These are phyloP conservation scores for Metroxylon sagu DNA, from an alignment of 176 grass and related monocot genomes.

Conservation along the genomic window DNA sequence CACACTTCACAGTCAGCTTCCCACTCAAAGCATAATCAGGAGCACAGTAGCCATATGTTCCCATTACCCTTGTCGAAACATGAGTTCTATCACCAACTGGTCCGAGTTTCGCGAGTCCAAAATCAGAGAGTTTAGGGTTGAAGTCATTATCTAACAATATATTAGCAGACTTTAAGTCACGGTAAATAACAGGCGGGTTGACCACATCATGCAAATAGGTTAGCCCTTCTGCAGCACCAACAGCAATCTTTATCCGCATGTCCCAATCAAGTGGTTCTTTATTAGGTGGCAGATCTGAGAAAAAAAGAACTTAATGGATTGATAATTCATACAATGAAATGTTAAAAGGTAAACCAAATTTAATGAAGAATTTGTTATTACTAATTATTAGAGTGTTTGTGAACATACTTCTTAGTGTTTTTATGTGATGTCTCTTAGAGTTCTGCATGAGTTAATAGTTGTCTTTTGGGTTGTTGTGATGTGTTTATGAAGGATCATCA, in stretches of 20 bases:
- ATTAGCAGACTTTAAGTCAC: conserved; percentile 88
- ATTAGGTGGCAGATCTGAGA: conserved; percentile 42
- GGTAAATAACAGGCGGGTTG: conserved; percentile 81
- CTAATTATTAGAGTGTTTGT: too few relatives aligned
- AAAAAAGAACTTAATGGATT: too few relatives aligned
- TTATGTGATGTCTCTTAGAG: too few relatives aligned
- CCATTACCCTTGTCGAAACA: conserved; percentile 94
- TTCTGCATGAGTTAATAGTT: too few relatives aligned
- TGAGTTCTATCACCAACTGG: conserved; percentile 76
- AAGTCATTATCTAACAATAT: conserved; percentile 70
- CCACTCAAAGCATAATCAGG: conserved; percentile 83
- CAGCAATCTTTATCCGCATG: conserved; percentile 70
- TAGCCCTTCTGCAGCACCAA: conserved; percentile 77
- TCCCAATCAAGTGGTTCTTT: conserved; percentile 81
- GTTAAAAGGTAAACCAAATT: too few relatives aligned
- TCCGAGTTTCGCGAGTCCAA: conserved; percentile 85
- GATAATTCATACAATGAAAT: too few relatives aligned
- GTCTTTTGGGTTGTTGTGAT: too few relatives aligned
- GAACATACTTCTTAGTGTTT: too few relatives aligned
- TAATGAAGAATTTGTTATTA: too few relatives aligned
- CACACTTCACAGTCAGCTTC: conserved; percentile 80
- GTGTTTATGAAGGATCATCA: too few relatives aligned
- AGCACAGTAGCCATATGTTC: conserved; percentile 90
- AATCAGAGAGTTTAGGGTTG: conserved; percentile 92
- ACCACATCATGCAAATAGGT: conserved; percentile 81